Percentiles rank a stretch among this genome's conserved stretches.
Conservation (phyloP, 1,284 basidiomycete species). For the Heterobasidion irregulare region DNA sequence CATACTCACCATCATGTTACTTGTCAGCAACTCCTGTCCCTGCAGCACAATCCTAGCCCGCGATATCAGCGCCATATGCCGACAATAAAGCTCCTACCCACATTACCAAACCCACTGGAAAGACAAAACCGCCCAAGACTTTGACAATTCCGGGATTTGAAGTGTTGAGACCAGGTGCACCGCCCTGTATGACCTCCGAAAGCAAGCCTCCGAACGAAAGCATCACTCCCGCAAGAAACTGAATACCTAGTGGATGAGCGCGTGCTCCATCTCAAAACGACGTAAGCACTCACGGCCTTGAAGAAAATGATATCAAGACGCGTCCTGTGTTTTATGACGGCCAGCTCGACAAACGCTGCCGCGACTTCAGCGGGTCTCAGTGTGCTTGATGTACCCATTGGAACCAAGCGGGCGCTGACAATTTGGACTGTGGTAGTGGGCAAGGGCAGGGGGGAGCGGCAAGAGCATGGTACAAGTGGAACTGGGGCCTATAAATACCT, state of each 20-base stretch:
- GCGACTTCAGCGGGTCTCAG: slow-evolving; percentile 55
- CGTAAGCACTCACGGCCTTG: slow-evolving; percentile 49
- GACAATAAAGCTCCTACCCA: slow-evolving; percentile 21
- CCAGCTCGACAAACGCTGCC: slow-evolving; percentile 44
- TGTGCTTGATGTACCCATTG: slow-evolving; percentile 33
- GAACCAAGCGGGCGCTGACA: too few relatives aligned
- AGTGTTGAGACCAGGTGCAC: slow-evolving; percentile 39
- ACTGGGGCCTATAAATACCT: too few relatives aligned
- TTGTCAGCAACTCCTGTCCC: slow-evolving; percentile 62
- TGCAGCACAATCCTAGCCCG: slow-evolving; percentile 58
- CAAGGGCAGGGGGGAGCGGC: too few relatives aligned
- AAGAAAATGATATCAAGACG: slow-evolving; percentile 53
- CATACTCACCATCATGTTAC: slow-evolving; percentile 61
- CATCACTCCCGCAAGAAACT: slow-evolving; percentile 65
- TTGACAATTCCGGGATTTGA: slow-evolving; percentile 63
- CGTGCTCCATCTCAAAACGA: neutral
- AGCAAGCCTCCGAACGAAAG: slow-evolving; percentile 66
- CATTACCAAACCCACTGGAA: slow-evolving; percentile 72
- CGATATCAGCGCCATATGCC: neutral
- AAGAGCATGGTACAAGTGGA: too few relatives aligned
- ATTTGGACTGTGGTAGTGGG: too few relatives aligned
- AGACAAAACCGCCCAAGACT: slow-evolving; percentile 56
- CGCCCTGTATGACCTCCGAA: slow-evolving; percentile 51
- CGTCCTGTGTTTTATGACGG: slow-evolving; percentile 53
- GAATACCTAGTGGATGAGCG: neutral